A percentile compares a stretch with the other conserved stretches of the same genome.
Evolutionary conservation across 1,139 yeast species (phyloP).

Genomic region (Eremothecium cymbalariae): DNA sequence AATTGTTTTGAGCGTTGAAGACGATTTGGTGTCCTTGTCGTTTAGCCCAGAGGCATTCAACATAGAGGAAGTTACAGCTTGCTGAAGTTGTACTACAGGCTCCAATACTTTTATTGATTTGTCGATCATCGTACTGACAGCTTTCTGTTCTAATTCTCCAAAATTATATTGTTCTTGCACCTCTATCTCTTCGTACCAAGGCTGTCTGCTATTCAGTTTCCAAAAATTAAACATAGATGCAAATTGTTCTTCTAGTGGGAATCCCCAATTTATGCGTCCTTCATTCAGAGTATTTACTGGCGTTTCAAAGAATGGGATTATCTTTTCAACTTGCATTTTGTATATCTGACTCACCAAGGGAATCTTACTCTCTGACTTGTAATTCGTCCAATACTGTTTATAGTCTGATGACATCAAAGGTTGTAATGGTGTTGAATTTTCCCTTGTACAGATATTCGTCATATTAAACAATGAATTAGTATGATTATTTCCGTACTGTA

Average conservation of each 20-base stretch:
- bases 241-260: constrained; percentile 4
- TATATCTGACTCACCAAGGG: constrained; percentile 9
- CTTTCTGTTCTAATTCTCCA: constrained; percentile 3
- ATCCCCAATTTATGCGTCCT: constrained; percentile 3
- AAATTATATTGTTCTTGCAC: constrained; percentile 17
- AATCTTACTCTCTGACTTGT: constrained; percentile 17
- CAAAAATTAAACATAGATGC: constrained; percentile 5
- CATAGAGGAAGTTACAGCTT: too few species aligned
- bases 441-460: constrained; percentile 31
- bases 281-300: not conserved
- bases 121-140: not conserved
- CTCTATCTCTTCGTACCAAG: constrained; percentile 21
- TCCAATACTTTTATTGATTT: constrained; percentile 1
- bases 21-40: not conserved
- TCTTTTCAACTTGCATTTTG: constrained; percentile 34
- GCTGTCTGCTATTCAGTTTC: constrained; percentile 6
- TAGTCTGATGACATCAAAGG: constrained; percentile 58
- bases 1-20: too few species aligned
- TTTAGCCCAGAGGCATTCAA: not conserved
- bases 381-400: constrained; percentile 42
- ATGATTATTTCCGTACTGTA: constrained; percentile 12
- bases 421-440: constrained; percentile 40
- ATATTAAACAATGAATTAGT: constrained; percentile 17
- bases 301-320: constrained; percentile 38
- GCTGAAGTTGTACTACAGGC: not conserved